Conservation (phyloP, 192 early-diverging fungal species). For the Coemansia sp. region DNA sequence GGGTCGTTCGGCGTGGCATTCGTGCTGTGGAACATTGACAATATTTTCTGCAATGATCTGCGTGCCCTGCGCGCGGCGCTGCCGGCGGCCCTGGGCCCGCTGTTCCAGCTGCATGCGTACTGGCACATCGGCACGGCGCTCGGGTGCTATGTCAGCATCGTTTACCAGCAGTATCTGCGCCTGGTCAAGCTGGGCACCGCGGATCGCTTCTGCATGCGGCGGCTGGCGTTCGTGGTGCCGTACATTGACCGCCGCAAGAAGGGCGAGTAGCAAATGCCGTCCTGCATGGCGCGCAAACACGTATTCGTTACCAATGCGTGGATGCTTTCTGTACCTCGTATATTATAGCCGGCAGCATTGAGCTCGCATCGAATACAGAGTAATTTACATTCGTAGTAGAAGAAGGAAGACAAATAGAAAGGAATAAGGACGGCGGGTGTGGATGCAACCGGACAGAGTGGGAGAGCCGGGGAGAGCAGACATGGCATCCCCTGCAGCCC, state of each 20-base stretch:
- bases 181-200: slow-evolving; percentile 47
- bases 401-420: slow-evolving; percentile 6
- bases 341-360: not conserved
- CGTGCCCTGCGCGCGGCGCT: slow-evolving; percentile 48
- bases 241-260: slow-evolving; percentile 30
- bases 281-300: slow-evolving; percentile 1
- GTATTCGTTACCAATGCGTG: not conserved
- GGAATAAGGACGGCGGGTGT: not conserved
- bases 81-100: slow-evolving; percentile 49
- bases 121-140: slow-evolving; percentile 65
- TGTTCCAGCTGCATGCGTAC: slow-evolving; percentile 63
- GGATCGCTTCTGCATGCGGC: slow-evolving; percentile 36
- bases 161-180: slow-evolving; percentile 56
- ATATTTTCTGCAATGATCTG: slow-evolving; percentile 61
- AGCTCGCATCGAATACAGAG: slow-evolving; percentile 5
- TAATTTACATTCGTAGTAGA: slow-evolving; percentile 19
- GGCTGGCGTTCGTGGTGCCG: slow-evolving; percentile 35
- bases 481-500: not conserved
- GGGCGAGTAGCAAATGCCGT: not conserved
- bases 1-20: slow-evolving; percentile 55
- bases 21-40: slow-evolving; percentile 77
- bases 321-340: not conserved
- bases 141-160: slow-evolving; percentile 55
- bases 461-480: not conserved
- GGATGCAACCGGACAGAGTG: slow-evolving; percentile 3